A percentile compares a stretch with the other conserved stretches of the same genome.
phyloP scores from a whole-genome alignment of 371 early-diverging fungal species.

The Mucor indicus region DNA sequence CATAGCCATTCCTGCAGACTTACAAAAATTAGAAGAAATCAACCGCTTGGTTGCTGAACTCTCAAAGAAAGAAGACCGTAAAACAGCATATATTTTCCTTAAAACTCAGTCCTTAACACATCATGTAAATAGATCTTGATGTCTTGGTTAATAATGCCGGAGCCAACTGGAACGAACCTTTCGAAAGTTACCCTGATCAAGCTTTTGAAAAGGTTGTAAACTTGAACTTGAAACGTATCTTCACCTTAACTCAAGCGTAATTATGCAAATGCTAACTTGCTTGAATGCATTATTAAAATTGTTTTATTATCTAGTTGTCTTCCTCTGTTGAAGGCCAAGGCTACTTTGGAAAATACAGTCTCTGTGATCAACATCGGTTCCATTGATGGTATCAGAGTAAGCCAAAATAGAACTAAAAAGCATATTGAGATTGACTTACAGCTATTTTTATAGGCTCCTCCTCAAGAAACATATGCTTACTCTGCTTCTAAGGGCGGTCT shows the following conservation, averaged over 20 bases:
- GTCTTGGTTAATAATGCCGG: slow-evolving; percentile 85
- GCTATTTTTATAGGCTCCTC: slow-evolving; percentile 41
- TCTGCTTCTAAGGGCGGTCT: slow-evolving; percentile 78
- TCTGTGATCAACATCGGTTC: slow-evolving; percentile 67
- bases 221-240: slow-evolving; percentile 82
- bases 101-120: not conserved
- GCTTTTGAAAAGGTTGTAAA: slow-evolving; percentile 78
- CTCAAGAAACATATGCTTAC: slow-evolving; percentile 68
- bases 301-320: no score
- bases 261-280: no score
- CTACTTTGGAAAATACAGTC: slow-evolving; percentile 39
- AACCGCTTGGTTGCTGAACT: slow-evolving; percentile 59
- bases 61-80: slow-evolving; percentile 58
- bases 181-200: slow-evolving; percentile 61
- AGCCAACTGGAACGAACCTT: slow-evolving; percentile 59
- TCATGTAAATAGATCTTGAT: slow-evolving; percentile 61
- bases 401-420: slow-evolving; percentile 32
- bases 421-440: slow-evolving; percentile 14
- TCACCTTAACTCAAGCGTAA: slow-evolving; percentile 78
- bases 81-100: slow-evolving; percentile 1
- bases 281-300: no score
- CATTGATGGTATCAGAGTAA: slow-evolving; percentile 66
- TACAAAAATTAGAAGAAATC: slow-evolving; percentile 59
- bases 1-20: slow-evolving; percentile 74
- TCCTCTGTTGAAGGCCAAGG: slow-evolving; percentile 68